Percentiles rank a stretch among this genome's conserved stretches.
Conservation (phyloP, 805 yeast genomes). For the Kockiozyma suomiensis region DNA sequence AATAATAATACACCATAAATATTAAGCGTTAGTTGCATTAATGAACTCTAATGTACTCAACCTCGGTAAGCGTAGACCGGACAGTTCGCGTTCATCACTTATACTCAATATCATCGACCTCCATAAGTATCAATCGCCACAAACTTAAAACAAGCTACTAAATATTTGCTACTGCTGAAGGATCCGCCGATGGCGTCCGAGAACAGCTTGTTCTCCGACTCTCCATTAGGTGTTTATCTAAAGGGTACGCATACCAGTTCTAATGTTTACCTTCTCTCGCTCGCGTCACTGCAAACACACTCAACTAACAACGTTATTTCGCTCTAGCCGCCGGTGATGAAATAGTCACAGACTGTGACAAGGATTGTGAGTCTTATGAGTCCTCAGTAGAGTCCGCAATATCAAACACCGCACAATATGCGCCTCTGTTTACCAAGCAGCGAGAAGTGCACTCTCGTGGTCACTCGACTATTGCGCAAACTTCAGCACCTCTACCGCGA, state of each 20-base stretch:
- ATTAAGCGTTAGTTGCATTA: too few species aligned
- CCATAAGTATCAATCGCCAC: too few species aligned
- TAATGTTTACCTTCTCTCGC: background rate
- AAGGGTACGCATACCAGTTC: conserved; percentile 8
- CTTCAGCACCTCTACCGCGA: background rate
- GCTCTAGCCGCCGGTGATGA: conserved; percentile 17
- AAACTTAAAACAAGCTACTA: too few species aligned
- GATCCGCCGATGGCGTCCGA: conserved; percentile 24
- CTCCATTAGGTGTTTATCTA: conserved; percentile 30
- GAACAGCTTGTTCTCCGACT: conserved; percentile 23
- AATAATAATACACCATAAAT: too few species aligned
- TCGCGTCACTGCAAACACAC: background rate
- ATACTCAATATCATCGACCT: too few species aligned
- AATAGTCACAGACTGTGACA: conserved; percentile 2
- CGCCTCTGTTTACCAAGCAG: background rate
- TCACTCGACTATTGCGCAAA: background rate
- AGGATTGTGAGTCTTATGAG: conserved; percentile 10
- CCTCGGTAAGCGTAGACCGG: background rate
- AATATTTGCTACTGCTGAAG: background rate
- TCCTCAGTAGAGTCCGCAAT: conserved; percentile 1
- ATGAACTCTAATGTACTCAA: background rate
- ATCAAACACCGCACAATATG: background rate
- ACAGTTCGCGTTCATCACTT: background rate
- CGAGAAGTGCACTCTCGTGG: background rate
- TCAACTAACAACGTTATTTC: background rate